Evolutionary conservation across 2,329 filamentous ascomycete species (phyloP).

Genomic region (Hyphodiscus sp.): DNA sequence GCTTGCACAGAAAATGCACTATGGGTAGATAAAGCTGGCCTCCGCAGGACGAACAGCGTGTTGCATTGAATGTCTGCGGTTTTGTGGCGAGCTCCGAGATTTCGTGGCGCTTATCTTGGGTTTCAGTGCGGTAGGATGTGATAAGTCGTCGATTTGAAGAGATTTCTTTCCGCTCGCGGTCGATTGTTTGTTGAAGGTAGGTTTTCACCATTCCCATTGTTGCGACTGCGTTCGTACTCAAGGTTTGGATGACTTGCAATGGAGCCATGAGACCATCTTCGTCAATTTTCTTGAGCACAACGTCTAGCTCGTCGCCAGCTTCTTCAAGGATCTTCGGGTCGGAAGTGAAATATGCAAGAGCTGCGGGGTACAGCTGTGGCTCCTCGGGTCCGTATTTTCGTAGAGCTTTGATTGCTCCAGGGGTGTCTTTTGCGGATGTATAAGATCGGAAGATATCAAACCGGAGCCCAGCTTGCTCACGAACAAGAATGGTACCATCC

Average conservation of each 20-base stretch:
- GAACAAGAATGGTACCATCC: slow-evolving; percentile 85
- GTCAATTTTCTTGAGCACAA: slow-evolving; percentile 79
- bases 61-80: slow-evolving; percentile 84
- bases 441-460: slow-evolving; percentile 98
- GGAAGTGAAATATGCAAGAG: slow-evolving; percentile 88
- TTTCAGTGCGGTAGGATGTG: slow-evolving; percentile 76
- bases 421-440: slow-evolving; percentile 84
- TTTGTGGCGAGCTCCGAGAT: slow-evolving; percentile 70
- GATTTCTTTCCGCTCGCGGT: slow-evolving; percentile 82
- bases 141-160: slow-evolving; percentile 73
- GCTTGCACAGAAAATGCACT: slow-evolving; percentile 95
- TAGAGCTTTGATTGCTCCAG: slow-evolving; percentile 81
- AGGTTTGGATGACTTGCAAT: slow-evolving; percentile 89
- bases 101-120: slow-evolving; percentile 70
- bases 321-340: slow-evolving; percentile 75
- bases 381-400: slow-evolving; percentile 88
- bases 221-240: slow-evolving; percentile 72
- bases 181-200: slow-evolving; percentile 84
- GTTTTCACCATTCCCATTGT: slow-evolving; percentile 97
- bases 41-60: slow-evolving; percentile 77
- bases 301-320: slow-evolving; percentile 77
- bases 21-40: slow-evolving; percentile 72
- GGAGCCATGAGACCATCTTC: slow-evolving; percentile 90
- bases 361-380: slow-evolving; percentile 85
- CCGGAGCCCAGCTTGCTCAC: slow-evolving; percentile 84